Conservation (phyloP, 257 asterid genomes). For the Rehmannia glutinosa region DNA sequence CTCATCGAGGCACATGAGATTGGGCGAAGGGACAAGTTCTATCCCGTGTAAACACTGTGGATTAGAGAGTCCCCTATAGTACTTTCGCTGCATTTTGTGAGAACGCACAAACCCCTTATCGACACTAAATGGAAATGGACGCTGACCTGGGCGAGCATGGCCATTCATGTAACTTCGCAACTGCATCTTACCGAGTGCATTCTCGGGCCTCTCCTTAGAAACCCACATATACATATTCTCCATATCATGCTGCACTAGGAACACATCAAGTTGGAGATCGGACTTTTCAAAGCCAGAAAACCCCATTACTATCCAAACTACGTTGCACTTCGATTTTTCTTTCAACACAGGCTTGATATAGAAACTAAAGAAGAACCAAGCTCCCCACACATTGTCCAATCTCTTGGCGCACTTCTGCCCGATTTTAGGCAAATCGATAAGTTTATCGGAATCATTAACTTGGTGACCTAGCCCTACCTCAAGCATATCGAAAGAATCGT, state of each 20-base stretch:
- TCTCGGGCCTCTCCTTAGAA: slow-evolving; percentile 72
- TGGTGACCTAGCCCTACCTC: slow-evolving; percentile 65
- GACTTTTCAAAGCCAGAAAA: slow-evolving; percentile 62
- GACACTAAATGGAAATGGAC: slow-evolving; percentile 65
- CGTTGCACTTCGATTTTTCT: slow-evolving; percentile 62
- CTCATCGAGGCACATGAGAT: slow-evolving; percentile 44
- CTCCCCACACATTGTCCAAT: slow-evolving; percentile 79
- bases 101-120: slow-evolving; percentile 77
- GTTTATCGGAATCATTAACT: slow-evolving; percentile 48
- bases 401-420: slow-evolving; percentile 63
- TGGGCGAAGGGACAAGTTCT: slow-evolving; percentile 62
- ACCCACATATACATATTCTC: slow-evolving; percentile 92
- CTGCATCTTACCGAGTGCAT: slow-evolving; percentile 87
- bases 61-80: slow-evolving; percentile 74
- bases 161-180: slow-evolving; percentile 83
- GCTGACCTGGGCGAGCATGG: slow-evolving; percentile 75
- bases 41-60: slow-evolving; percentile 85
- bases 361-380: slow-evolving; percentile 82
- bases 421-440: slow-evolving; percentile 40
- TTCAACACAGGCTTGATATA: slow-evolving; percentile 68
- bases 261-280: slow-evolving; percentile 65
- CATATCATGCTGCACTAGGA: slow-evolving; percentile 87
- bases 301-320: slow-evolving; percentile 55
- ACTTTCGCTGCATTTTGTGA: slow-evolving; percentile 79
- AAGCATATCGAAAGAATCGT: slow-evolving; percentile 57